These are phyloP conservation scores for Pseudopyrenochaeta lycopersici DNA, from an alignment of 2,329 filamentous ascomycete species.

Conservation along the genomic window DNA sequence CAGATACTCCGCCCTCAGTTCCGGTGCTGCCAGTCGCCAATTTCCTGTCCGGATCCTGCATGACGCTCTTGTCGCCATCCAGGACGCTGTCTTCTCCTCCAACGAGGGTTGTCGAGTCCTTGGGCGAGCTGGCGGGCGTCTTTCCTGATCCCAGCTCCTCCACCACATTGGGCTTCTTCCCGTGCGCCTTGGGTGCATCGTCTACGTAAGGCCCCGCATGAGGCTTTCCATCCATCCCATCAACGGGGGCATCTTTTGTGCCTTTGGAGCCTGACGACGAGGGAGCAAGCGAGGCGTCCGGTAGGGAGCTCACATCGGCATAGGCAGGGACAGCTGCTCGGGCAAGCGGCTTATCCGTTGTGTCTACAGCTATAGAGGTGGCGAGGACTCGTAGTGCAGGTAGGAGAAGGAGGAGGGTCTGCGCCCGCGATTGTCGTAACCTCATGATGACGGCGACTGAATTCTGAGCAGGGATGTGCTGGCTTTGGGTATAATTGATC, in stretches of 20 bases:
- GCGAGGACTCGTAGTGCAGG: conserved; percentile 68
- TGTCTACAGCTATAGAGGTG: conserved; percentile 52
- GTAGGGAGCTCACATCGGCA: conserved; percentile 26
- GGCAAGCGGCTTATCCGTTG: conserved; percentile 36
- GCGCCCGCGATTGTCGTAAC: conserved; percentile 63
- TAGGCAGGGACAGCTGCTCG: conserved; percentile 40
- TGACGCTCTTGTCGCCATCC: conserved; percentile 76
- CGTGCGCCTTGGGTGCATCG: conserved; percentile 46
- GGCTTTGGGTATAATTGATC: conserved; percentile 1
- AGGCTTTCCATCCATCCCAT: conserved; percentile 92
- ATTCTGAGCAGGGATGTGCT: conserved; percentile 13
- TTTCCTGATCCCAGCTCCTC: conserved; percentile 50
- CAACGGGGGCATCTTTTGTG: conserved; percentile 85
- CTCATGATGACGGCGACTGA: conserved; percentile 61
- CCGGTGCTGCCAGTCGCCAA: conserved; percentile 86
- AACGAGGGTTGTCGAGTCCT: conserved; percentile 38
- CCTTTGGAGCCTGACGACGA: conserved; percentile 51
- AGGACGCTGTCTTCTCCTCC: conserved; percentile 55
- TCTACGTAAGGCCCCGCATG: conserved; percentile 85
- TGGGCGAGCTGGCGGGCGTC: conserved; percentile 30
- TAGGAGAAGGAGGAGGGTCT: conserved; percentile 61
- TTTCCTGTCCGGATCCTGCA: conserved; percentile 84
- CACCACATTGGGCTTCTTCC: conserved; percentile 44
- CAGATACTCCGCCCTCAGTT: conserved; percentile 87
- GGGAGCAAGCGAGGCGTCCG: conserved; percentile 32